Percentiles rank a stretch among this genome's conserved stretches.
These are phyloP conservation scores for Suhomyces guaymorum DNA, from an alignment of 1,139 yeast species.

Conservation along the genomic window DNA sequence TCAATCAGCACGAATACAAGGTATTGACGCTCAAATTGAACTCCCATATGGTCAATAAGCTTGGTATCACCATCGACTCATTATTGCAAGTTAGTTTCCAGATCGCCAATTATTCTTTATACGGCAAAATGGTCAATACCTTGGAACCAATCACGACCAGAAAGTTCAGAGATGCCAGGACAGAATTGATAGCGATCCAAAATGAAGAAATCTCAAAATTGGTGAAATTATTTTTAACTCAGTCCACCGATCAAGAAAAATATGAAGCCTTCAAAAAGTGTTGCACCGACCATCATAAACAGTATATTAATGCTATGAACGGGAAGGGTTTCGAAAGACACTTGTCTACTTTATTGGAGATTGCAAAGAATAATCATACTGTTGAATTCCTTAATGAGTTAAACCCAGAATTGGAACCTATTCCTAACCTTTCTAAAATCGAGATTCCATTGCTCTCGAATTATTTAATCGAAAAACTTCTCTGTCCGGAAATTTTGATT, in stretches of 20 bases:
- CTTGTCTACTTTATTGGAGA: conserved; percentile 59
- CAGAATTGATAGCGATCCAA: conserved; percentile 68
- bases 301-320: conserved; percentile 51
- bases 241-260: conserved; percentile 44
- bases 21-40: conserved; percentile 44
- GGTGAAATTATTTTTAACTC: conserved; percentile 63
- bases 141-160: conserved; percentile 77
- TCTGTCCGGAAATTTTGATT: conserved; percentile 44
- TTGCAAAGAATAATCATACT: conserved; percentile 33
- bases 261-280: conserved; percentile 56
- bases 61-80: conserved; percentile 63
- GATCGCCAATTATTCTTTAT: conserved; percentile 69
- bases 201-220: conserved; percentile 52
- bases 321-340: conserved; percentile 77
- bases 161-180: conserved; percentile 63
- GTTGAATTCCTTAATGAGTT: conserved; percentile 44
- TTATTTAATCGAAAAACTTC: conserved; percentile 49
- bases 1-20: conserved; percentile 66
- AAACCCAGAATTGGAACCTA: conserved; percentile 33
- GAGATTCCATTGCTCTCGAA: conserved; percentile 56
- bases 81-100: conserved; percentile 68
- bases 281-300: conserved; percentile 51
- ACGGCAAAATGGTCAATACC: conserved; percentile 67
- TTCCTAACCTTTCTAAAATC: conserved; percentile 14
- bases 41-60: conserved; percentile 48